Base-by-base conservation (phyloP, 2,329 filamentous ascomycete species). In the Hymenoscyphus albidus region DNA sequence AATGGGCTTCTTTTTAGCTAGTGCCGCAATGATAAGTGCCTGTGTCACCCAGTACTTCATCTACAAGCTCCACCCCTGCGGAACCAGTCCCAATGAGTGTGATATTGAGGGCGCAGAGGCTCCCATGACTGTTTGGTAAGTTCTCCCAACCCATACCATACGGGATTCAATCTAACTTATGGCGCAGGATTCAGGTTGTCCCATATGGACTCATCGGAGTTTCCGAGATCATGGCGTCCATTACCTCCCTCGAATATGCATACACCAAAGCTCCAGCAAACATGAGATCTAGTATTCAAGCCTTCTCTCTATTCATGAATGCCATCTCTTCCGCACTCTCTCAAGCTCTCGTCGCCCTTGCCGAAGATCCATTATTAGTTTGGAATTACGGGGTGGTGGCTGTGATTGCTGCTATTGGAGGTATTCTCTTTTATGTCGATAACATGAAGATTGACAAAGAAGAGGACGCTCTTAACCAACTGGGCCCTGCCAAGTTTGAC, bases 231-330 rank as follows among this genome's bases (percentile, higher is more conserved):
- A 84, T 88, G 71, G 84, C 85, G 56, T 87, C 84, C 12, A 85
- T 91, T 66, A 89, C 88, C 0, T 85, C 85, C 66, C 82, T 90
- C 13, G 89, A 92, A 74, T 91, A 91, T 69, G 88, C 88, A 18
- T 91, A 87, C 76, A 89, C 88, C 71, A 91, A 91, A 76, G 88
- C 89, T 0, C 88, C 88, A 1, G 82, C 83, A 44, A 85, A 81
- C 73, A 90, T 91, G 87, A 85, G 87, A 74, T 85, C 83, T 0
- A 85, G 83, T 13, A 82, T 87, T 38, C 80, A 84, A 71, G 80
- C 84, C 0, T 77, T 87, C 65, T 84, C 80, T 69, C 76, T 87
- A 5, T 80, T 87, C 67, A 86, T 83, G 72, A 84, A 80, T 62
- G 84, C 84, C 0, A 78, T 87, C 64, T 83, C 82, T 6, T 79